These are phyloP conservation scores for Byssochlamys sp. DNA, from an alignment of 2,329 filamentous ascomycete species.

Conservation along the genomic window DNA sequence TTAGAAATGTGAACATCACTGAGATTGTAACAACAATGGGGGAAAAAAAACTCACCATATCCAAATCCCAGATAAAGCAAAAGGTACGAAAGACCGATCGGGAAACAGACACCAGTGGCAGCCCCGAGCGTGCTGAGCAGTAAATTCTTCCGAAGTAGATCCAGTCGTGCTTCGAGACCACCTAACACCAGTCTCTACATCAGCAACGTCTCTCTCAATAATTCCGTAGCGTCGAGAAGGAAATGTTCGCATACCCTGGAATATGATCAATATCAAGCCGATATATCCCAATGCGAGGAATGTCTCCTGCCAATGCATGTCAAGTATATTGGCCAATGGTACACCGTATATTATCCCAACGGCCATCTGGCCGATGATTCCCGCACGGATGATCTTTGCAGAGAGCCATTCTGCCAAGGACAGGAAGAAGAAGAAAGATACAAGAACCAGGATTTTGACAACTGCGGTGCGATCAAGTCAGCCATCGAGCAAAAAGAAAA, in stretches of 20 bases:
- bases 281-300: constrained; percentile 41
- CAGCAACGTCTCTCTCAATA: neutral
- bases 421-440: constrained; percentile 40
- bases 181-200: constrained; percentile 15
- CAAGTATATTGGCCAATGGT: constrained; percentile 38
- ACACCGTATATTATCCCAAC: constrained; percentile 40
- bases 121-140: constrained; percentile 34
- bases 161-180: constrained; percentile 38
- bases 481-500: neutral
- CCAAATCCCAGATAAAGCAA: constrained; percentile 37
- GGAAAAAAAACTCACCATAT: constrained; percentile 22
- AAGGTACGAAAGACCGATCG: constrained; percentile 38
- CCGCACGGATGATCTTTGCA: constrained; percentile 34
- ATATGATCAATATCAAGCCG: constrained; percentile 43
- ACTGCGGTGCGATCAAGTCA: constrained; percentile 12
- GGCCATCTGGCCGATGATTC: constrained; percentile 40
- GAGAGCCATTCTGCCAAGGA: constrained; percentile 35
- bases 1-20: neutral
- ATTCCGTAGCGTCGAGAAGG: neutral
- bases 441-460: constrained; percentile 31
- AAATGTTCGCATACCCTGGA: constrained; percentile 26
- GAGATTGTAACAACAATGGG: neutral
- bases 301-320: constrained; percentile 35
- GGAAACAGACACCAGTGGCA: constrained; percentile 37
- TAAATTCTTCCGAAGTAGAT: constrained; percentile 39